phyloP scores from a whole-genome alignment of 163 green algal species.

The Scenedesmus sp. region DNA sequence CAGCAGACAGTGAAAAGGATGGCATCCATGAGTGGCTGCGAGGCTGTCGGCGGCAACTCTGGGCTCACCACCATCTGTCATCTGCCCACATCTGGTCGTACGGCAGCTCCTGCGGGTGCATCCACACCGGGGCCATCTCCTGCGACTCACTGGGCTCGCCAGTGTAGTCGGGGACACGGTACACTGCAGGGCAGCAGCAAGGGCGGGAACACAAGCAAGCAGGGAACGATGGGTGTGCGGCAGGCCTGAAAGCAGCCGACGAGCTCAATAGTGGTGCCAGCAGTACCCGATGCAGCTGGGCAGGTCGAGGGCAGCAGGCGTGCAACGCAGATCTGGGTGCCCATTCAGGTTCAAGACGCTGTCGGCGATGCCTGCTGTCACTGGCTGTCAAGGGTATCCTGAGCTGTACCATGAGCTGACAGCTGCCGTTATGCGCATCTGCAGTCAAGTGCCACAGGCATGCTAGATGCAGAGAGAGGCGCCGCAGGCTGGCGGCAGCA shows the following conservation, averaged over 20 bases:
- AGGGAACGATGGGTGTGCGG: background rate
- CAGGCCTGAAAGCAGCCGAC: background rate
- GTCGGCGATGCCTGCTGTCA: background rate
- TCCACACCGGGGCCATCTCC: constrained; percentile 77
- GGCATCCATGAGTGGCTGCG: too few species aligned
- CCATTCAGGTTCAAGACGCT: background rate
- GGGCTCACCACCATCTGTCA: constrained; percentile 61
- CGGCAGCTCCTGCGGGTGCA: constrained; percentile 56
- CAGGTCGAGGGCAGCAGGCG: too few species aligned
- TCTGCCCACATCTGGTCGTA: constrained; percentile 80
- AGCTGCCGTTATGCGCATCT: too few species aligned
- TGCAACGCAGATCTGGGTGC: background rate
- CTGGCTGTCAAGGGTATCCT: background rate
- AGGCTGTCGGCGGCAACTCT: background rate
- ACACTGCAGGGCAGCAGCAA: constrained; percentile 60
- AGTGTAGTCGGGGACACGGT: constrained; percentile 40
- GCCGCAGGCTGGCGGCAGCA: background rate
- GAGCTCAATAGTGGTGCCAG: too few species aligned
- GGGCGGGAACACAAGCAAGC: background rate
- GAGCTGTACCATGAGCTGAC: too few species aligned
- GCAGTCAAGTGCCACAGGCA: too few species aligned
- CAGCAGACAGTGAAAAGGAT: background rate
- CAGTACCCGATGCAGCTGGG: too few species aligned
- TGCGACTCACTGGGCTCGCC: constrained; percentile 70
- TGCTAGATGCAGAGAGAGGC: background rate